phyloP scores from a whole-genome alignment of 371 early-diverging fungal species.

The Mucor lusitanicus region DNA sequence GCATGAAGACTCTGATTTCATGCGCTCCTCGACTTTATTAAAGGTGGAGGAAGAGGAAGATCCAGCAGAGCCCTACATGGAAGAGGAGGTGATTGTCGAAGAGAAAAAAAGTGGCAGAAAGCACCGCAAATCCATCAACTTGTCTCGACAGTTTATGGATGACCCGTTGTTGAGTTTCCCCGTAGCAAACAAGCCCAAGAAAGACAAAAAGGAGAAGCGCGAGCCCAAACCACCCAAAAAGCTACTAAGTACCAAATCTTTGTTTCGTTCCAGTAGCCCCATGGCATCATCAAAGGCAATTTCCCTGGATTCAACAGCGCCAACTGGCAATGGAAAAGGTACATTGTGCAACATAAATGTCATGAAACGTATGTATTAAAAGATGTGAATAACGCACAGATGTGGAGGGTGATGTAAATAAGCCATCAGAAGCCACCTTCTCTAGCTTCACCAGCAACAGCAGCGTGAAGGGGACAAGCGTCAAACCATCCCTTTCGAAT shows the following conservation, averaged over 20 bases:
- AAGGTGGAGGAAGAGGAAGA: constrained; percentile 3
- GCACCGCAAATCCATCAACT: constrained; percentile 6
- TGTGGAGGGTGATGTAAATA: not conserved
- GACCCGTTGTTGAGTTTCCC: constrained; percentile 21
- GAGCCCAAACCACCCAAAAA: not conserved
- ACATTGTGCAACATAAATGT: not conserved
- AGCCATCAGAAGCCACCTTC: not conserved
- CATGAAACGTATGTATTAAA: not conserved
- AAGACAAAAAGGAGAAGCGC: constrained; percentile 1
- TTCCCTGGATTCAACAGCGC: not conserved
- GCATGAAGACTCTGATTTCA: not conserved
- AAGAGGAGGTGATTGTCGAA: not conserved
- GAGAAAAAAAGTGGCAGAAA: not conserved
- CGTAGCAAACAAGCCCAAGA: constrained; percentile 11
- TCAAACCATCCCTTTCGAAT: not conserved
- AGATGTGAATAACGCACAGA: not conserved
- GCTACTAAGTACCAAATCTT: not conserved
- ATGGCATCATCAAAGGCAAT: not conserved
- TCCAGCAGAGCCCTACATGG: not conserved
- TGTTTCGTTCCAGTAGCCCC: not conserved
- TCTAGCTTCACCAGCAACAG: not conserved
- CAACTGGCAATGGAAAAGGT: not conserved
- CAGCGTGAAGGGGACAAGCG: not conserved
- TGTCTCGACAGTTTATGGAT: constrained; percentile 6
- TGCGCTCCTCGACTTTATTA: not conserved